A percentile compares a stretch with the other conserved stretches of the same genome.
Conservation (phyloP, 2,329 filamentous ascomycete genomes). For the Ceratocystis eucalypticola region DNA sequence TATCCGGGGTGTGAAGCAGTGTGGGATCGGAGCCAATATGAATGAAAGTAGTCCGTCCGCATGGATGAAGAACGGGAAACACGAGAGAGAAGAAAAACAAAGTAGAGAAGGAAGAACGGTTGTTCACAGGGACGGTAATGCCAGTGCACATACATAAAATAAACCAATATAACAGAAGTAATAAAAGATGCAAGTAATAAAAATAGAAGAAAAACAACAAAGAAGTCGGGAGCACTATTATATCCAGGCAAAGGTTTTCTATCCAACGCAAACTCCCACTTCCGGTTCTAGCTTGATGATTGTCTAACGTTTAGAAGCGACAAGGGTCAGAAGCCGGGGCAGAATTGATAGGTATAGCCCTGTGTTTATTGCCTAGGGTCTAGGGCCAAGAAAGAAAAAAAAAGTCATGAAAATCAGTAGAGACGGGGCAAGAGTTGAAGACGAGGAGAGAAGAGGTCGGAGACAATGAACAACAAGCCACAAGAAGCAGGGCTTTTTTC, state of each 20-base stretch:
- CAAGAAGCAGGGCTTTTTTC: no score
- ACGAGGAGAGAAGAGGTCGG: not conserved
- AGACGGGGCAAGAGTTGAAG: not conserved
- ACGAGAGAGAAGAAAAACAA: not conserved
- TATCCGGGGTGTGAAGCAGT: not conserved
- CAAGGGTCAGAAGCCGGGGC: not conserved
- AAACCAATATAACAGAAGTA: not conserved
- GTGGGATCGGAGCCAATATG: not conserved
- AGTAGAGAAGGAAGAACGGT: not conserved
- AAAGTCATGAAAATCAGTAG: not conserved
- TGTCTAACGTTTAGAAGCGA: not conserved
- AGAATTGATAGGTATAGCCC: not conserved
- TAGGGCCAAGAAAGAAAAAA: not conserved
- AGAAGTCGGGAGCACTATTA: not conserved
- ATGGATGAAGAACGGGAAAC: not conserved
- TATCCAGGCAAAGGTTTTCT: not conserved
- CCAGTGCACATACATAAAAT: not conserved
- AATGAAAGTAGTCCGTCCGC: not conserved
- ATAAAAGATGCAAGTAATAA: not conserved
- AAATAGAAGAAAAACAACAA: not conserved
- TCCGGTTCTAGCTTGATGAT: slow-evolving; percentile 3
- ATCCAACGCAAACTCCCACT: not conserved
- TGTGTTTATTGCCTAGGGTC: not conserved
- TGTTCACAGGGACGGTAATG: no score
- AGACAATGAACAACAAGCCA: not conserved